Evolutionary conservation across 345 rosid species (phyloP).

Genomic region (Lepidium aucheri): DNA sequence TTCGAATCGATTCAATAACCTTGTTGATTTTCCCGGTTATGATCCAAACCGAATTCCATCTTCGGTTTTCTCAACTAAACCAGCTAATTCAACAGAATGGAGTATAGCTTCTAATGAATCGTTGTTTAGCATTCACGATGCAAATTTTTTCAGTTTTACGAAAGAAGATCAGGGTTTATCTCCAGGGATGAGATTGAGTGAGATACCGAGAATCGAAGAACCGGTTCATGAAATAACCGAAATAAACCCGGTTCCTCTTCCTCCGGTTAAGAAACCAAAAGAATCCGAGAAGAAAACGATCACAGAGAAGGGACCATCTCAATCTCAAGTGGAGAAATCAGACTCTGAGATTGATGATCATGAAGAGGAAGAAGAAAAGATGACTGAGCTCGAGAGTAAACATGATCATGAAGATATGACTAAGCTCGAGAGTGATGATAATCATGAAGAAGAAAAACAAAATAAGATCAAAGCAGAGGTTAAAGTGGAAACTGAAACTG

Average conservation of each 20-base stretch:
- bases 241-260: slow-evolving; percentile 11
- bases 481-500: background rate
- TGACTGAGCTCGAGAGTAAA: background rate
- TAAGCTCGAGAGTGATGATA: too few relatives aligned
- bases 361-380: background rate
- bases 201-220: slow-evolving; percentile 48
- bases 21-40: slow-evolving; percentile 27
- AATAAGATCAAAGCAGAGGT: background rate
- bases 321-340: background rate
- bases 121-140: slow-evolving; percentile 69
- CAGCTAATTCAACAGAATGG: slow-evolving; percentile 54
- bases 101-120: slow-evolving; percentile 88
- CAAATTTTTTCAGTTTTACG: slow-evolving; percentile 43
- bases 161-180: slow-evolving; percentile 36
- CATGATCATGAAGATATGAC: background rate
- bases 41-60: slow-evolving; percentile 71
- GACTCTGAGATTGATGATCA: background rate
- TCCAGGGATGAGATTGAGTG: slow-evolving; percentile 41
- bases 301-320: background rate
- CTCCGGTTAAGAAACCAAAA: slow-evolving; percentile 29
- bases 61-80: slow-evolving; percentile 41
- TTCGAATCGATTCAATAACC: background rate
- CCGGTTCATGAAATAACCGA: slow-evolving; percentile 6
- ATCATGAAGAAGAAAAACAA: background rate
- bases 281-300: background rate